phyloP scores from a whole-genome alignment of 2,329 filamentous ascomycete genomes.

The Colletotrichum godetiae region DNA sequence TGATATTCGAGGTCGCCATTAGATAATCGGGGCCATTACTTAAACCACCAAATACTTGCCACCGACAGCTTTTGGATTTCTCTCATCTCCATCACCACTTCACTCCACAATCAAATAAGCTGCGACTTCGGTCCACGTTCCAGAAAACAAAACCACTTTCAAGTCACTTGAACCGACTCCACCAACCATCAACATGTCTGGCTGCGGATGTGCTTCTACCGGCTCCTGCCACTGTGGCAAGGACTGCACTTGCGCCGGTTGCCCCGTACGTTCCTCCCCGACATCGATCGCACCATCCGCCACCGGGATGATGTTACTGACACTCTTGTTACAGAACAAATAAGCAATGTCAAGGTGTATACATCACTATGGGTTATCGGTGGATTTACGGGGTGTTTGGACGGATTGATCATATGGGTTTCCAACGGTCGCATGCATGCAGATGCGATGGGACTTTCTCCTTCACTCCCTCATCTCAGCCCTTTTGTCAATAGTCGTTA shows the following conservation, averaged over 20 bases:
- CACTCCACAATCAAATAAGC: not conserved
- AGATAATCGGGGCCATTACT: slow-evolving; percentile 28
- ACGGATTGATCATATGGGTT: not conserved
- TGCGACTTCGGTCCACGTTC: not conserved
- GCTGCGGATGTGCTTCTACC: slow-evolving; percentile 54
- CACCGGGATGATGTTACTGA: not conserved
- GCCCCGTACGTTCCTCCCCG: slow-evolving; percentile 52
- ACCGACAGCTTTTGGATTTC: not conserved
- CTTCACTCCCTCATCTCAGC: not conserved
- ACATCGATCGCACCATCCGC: not conserved
- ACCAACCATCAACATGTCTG: slow-evolving; percentile 50
- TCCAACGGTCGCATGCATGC: not conserved
- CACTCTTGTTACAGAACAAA: slow-evolving; percentile 11
- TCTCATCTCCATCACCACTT: slow-evolving; percentile 13
- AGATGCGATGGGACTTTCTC: not conserved
- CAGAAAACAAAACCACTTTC: not conserved
- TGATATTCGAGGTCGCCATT: not conserved
- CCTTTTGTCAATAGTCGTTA: not conserved
- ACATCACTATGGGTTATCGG: not conserved
- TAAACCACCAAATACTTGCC: slow-evolving; percentile 14
- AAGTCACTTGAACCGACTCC: not conserved
- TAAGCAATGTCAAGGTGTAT: slow-evolving; percentile 4
- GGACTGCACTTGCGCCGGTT: slow-evolving; percentile 54
- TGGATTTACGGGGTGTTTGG: not conserved
- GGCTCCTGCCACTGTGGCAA: slow-evolving; percentile 56